Base-by-base conservation (phyloP, 2,329 filamentous ascomycete species). In the Cytospora chrysosperma region DNA sequence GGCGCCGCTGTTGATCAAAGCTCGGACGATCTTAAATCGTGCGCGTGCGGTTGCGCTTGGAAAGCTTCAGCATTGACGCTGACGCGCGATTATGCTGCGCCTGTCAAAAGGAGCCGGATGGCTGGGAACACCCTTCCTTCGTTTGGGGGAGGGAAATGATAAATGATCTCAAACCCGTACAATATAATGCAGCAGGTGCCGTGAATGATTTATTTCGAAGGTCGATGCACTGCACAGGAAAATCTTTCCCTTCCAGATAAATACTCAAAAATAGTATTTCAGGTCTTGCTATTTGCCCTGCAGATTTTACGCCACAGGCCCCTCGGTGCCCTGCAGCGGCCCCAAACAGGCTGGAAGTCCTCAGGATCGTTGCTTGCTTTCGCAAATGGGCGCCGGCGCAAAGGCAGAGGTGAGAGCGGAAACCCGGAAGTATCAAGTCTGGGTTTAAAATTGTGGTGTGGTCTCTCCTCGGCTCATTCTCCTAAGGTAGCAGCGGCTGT, bases 71-170 rank as follows among this genome's bases (percentile, higher is more conserved):
- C 59, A 21, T 78, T 78, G 74, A 69, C 62, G 69, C 78, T 78
- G 72, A 78, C 77, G 77, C 77, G 77, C 77, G 77, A 79, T 79
- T 79, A 78, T 72, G 72, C 72, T 77, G 75, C 75, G 75, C 71
- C 74, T 77, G 75, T 72, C 69, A n/a, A 70, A 67, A 70, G 72
- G 70, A 66, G n/a, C 37, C 37, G 37, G 37, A 43, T 43, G 26
- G 26, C 50, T 55, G 27, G 37, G 43, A 47, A 47, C 43, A 8
- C 13, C 43, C 43, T 40, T 40, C 37, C n/a, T 47, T 24, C 43
- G n/a, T n/a, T 4, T 24, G n/a, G 21, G n/a, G n/a, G 9, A 12
- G 24, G 10, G 28, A 30, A 47, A 57, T 59, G 56, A 52, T 28
- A 55, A 55, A 49, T 37, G 50, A 55, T 61, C 51, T 51, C 51